phyloP scores from a whole-genome alignment of 1,284 basidiomycete genomes.

The Erythrobasidium hasegawianum region DNA sequence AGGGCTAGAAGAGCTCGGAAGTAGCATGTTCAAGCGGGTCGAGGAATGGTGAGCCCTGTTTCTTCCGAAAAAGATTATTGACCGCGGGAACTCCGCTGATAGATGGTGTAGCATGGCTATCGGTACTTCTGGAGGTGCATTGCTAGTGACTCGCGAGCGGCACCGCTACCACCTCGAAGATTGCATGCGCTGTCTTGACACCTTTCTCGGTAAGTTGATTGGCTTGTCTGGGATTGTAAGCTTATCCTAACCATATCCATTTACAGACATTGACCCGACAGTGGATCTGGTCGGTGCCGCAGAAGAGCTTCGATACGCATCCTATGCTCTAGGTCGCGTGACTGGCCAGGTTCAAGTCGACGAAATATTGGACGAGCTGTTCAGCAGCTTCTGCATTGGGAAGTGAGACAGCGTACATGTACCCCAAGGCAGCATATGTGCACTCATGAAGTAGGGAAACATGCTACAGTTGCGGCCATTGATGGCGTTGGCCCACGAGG shows the following conservation, averaged over 20 bases:
- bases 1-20: constrained; percentile 60
- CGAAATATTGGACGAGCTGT: constrained; percentile 74
- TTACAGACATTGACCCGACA: constrained; percentile 21
- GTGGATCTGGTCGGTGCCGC: constrained; percentile 71
- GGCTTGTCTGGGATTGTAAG: too few relatives aligned
- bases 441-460: too few relatives aligned
- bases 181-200: constrained; percentile 61
- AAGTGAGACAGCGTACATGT: too few relatives aligned
- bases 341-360: constrained; percentile 68
- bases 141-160: constrained; percentile 71
- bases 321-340: constrained; percentile 71
- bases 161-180: constrained; percentile 70
- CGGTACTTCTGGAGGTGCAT: constrained; percentile 50
- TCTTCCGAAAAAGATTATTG: too few relatives aligned
- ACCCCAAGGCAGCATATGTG: too few relatives aligned
- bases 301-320: constrained; percentile 79
- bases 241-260: too few relatives aligned
- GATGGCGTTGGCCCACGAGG: too few relatives aligned
- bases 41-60: constrained; percentile 55
- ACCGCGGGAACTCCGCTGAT: too few relatives aligned
- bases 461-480: too few relatives aligned
- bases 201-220: constrained; percentile 60
- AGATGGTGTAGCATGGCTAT: constrained; percentile 37
- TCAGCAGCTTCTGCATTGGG: constrained; percentile 79
- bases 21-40: constrained; percentile 58